Evolutionary conservation across 805 yeast genomes (phyloP), one percentile per base, ranked within the genome.

Genomic region (Sugiyamaella lignohabitans): DNA sequence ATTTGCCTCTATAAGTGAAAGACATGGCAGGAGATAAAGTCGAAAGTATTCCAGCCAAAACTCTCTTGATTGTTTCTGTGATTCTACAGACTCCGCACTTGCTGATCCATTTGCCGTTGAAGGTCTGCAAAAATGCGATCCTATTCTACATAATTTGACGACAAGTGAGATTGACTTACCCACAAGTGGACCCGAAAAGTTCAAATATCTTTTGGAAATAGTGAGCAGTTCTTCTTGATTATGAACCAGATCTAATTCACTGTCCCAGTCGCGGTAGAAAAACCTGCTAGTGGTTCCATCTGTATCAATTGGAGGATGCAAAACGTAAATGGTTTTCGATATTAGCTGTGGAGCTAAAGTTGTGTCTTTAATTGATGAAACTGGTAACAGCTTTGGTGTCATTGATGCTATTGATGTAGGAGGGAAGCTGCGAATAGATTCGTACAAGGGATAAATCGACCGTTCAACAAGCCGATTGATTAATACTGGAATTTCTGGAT

Each of bases 11-110:
- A 81, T 62, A 22, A 78, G 63, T 2, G 76, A 63, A 20, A 83
- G 64, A 0, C 81, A 70, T 0, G 93, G 91, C 23, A 85, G 73
- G 1, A 91, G 68, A 55, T 73, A 82, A 49, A 78, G 75, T 51
- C 95, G 73, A 55, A 73, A 75, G 54, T 72, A 84, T 38, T 74
- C 74, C 42, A 82, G 68, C 88, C 94, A 79, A 39, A 58, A 51
- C 5, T 35, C 38, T 8, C 21, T n/a, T 16, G 38, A 5, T 35
- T 35, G 5, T 11, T 35, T 35, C 14, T 27, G 32, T 27, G 32
- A 27, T n/a, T n/a, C n/a, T 8, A 27, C 32, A 27, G 32, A 14
- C 5, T 52, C 59, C 2, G 45, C 44, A 20, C 57, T 57, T 5
- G 54, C 52, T 36, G 16, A 45, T 20, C 30, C 49, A 43, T 5